Evolutionary conservation across 129 eudicot species (phyloP).

Genomic region (Sambucus nigra): DNA sequence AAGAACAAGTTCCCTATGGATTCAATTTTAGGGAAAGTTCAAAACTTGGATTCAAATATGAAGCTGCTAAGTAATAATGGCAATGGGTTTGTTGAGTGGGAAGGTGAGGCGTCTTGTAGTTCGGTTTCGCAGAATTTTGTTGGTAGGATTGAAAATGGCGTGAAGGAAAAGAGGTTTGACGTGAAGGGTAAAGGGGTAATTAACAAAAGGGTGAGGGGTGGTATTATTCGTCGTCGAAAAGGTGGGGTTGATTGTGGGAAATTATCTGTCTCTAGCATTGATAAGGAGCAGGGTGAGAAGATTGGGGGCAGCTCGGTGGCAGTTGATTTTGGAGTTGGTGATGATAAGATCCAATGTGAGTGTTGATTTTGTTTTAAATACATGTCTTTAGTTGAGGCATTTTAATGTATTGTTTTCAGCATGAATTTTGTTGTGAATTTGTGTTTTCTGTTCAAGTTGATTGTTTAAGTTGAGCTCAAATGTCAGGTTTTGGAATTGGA

Average conservation of each 20-base stretch:
- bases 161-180: slow-evolving; percentile 35
- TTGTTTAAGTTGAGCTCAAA: too few relatives aligned
- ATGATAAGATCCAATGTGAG: slow-evolving; percentile 29
- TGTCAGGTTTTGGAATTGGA: too few relatives aligned
- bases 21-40: slow-evolving; percentile 21
- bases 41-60: slow-evolving; percentile 11
- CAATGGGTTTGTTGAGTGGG: slow-evolving; percentile 29
- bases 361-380: slow-evolving; percentile 5
- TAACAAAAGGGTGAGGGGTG: slow-evolving; percentile 32
- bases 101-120: slow-evolving; percentile 70
- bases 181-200: slow-evolving; percentile 62
- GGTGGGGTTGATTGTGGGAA: slow-evolving; percentile 23
- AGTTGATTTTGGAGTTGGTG: neutral
- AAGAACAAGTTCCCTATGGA: slow-evolving; percentile 65
- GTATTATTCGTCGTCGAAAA: slow-evolving; percentile 43
- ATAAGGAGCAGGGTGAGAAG: slow-evolving; percentile 10
- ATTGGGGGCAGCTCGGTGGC: slow-evolving; percentile 11
- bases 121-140: slow-evolving; percentile 20
- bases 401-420: too few relatives aligned
- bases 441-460: neutral
- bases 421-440: neutral
- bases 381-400: too few relatives aligned
- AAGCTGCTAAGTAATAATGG: slow-evolving; percentile 12
- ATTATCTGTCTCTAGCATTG: slow-evolving; percentile 15
- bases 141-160: slow-evolving; percentile 13